phyloP scores from a whole-genome alignment of 805 yeast species.

The Lachancea mirantina region DNA sequence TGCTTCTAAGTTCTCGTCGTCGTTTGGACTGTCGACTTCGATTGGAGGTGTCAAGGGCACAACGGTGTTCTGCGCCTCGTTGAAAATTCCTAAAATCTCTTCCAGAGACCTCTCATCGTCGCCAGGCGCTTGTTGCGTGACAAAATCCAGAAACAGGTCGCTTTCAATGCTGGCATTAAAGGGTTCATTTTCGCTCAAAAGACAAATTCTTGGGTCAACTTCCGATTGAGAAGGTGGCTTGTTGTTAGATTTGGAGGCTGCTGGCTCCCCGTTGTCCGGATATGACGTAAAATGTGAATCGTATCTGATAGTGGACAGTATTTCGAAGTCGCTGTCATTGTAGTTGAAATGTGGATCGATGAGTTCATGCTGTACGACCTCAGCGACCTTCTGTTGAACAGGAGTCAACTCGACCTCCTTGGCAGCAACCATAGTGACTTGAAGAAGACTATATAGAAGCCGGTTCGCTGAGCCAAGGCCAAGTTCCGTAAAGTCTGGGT shows the following conservation, averaged over 20 bases:
- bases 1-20: neutral
- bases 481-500: too few species aligned
- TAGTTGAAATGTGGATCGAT: constrained; percentile 14
- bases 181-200: neutral
- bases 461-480: too few species aligned
- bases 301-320: constrained; percentile 67
- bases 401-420: constrained; percentile 11
- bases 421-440: constrained; percentile 9
- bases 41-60: constrained; percentile 19
- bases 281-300: constrained; percentile 55
- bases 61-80: constrained; percentile 1
- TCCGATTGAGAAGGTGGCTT: neutral
- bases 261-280: neutral
- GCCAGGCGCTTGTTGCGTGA: neutral
- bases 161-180: neutral
- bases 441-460: too few species aligned
- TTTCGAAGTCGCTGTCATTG: constrained; percentile 37
- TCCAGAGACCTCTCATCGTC: neutral
- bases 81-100: neutral
- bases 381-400: constrained; percentile 13
- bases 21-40: neutral
- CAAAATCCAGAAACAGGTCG: neutral
- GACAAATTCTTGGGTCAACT: constrained; percentile 3
- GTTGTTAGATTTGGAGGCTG: neutral
- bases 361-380: constrained; percentile 15